These are phyloP conservation scores for Candida ipomoeae DNA, from an alignment of 805 yeast genomes.

Conservation along the genomic window DNA sequence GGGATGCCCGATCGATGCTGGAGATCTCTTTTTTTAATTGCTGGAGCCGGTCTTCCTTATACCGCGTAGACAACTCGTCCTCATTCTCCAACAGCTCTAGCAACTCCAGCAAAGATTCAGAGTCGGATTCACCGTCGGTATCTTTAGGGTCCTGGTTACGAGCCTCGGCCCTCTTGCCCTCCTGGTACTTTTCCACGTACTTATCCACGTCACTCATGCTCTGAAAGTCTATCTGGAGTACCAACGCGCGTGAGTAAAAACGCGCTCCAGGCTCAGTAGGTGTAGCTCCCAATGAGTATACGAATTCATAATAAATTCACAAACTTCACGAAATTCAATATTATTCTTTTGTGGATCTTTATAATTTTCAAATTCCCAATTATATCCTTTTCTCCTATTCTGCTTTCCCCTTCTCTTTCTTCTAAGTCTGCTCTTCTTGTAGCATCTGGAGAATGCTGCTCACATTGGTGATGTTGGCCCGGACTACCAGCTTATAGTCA, in stretches of 20 bases:
- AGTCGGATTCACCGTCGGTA: conserved; percentile 33
- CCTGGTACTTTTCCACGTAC: conserved; percentile 44
- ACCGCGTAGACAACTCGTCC: conserved; percentile 33
- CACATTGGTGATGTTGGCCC: conserved; percentile 17
- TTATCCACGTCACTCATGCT: conserved; percentile 35
- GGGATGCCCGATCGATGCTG: conserved; percentile 23
- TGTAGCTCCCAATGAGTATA: no score
- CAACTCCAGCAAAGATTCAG: conserved; percentile 38
- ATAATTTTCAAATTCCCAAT: not conserved
- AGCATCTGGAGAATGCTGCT: conserved; percentile 15
- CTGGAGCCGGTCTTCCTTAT: conserved; percentile 61
- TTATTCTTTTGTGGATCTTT: not conserved
- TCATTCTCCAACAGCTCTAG: conserved; percentile 45
- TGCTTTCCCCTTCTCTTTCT: no score
- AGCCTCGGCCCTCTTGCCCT: conserved; percentile 26
- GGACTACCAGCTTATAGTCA: conserved; percentile 17
- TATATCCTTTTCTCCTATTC: no score
- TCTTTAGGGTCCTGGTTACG: conserved; percentile 4
- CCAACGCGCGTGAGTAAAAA: not conserved
- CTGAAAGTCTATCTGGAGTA: no score
- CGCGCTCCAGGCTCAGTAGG: not conserved
- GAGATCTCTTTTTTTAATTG: conserved; percentile 47
- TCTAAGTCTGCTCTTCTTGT: not conserved
- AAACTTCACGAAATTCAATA: not conserved
- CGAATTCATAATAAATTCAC: no score